Evolutionary conservation across 2,329 filamentous ascomycete genomes (phyloP), one percentile per base, ranked within the genome.

Genomic region (Penicillium concentricum): DNA sequence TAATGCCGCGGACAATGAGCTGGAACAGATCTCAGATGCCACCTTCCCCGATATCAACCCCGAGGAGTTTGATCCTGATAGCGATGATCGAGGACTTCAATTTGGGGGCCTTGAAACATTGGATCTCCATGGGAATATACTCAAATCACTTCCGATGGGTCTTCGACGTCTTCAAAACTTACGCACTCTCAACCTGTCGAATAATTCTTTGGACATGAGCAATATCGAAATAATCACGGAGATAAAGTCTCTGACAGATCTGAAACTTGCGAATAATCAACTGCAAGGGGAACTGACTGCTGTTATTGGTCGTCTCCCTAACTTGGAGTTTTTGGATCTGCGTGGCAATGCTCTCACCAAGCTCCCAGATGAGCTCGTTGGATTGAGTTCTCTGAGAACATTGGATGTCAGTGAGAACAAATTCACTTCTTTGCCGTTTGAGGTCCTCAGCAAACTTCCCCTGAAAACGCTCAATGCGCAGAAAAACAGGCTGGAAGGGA

Each of bases 1-100:
- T 48, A 85, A 94, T 61, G 92, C 90, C 6, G 92, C 93, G 9
- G 92, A 96, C 69, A 97, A 99, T 68, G 90, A 96, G 67, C 74
- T 99, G 46, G 86, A 90, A 66, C 79, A 80, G 32, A 80, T 97
- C 34, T 83, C 86, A 2, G 90, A 94, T 18, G 77, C 80, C 2
- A 79, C 92, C 18, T 97, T 97, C 65, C 92, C 93, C 0, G 92
- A 97, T 65, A 65, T 73, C 35, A 80, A 83, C 0, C 78, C 81
- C 10, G 75, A 82, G 39, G 79, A 83, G 18, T 72, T 85, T 38
- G 81, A 84, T 8, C 82, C 86, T 30, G 84, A 89, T 18, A 86
- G 88, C n/a, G 83, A 89, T 38, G 79, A 81, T 4, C 80, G 81
- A 56, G 89, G 86, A 1, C 88, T 87, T 63, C 88, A 94, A 61